A percentile compares a stretch with the other conserved stretches of the same genome.
Conservation (phyloP, 352 stramenopile species). For the Phytophthora crassamura region DNA sequence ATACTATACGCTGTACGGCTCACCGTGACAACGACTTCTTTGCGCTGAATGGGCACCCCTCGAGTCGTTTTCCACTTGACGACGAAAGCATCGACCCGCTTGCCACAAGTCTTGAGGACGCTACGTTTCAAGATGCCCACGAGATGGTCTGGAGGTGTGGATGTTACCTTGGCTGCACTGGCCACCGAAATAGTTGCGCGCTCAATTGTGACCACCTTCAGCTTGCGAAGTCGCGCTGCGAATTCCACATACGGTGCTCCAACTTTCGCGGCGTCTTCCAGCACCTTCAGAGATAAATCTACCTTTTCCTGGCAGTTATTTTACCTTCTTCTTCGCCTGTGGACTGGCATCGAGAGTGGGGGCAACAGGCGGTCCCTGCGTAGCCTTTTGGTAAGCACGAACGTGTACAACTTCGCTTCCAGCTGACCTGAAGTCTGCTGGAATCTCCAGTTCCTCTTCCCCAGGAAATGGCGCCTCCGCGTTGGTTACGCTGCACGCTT, state of each 20-base stretch:
- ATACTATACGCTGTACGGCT: background rate
- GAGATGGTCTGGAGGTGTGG: background rate
- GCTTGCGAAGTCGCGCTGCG: background rate
- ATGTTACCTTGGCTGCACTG: background rate
- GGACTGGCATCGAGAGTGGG: too few species aligned
- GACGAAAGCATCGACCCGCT: background rate
- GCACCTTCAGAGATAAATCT: background rate
- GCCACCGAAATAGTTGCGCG: background rate
- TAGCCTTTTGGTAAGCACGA: too few species aligned
- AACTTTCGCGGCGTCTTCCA: background rate
- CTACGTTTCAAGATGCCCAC: background rate
- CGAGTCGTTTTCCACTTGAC: slow-evolving; percentile 2
- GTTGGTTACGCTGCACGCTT: too few species aligned
- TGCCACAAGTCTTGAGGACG: background rate
- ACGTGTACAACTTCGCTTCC: too few species aligned
- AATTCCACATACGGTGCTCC: background rate
- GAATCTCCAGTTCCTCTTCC: too few species aligned
- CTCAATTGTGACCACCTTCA: background rate
- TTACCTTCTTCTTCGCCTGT: too few species aligned
- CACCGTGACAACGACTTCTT: slow-evolving; percentile 1
- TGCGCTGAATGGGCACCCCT: background rate
- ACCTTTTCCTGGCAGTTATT: too few species aligned
- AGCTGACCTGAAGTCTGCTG: too few species aligned
- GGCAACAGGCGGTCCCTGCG: too few species aligned
- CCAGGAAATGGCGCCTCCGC: too few species aligned